Evolutionary conservation across 2,329 filamentous ascomycete species (phyloP), one percentile per base, ranked within the genome.

Genomic region (Dothistroma septosporum): DNA sequence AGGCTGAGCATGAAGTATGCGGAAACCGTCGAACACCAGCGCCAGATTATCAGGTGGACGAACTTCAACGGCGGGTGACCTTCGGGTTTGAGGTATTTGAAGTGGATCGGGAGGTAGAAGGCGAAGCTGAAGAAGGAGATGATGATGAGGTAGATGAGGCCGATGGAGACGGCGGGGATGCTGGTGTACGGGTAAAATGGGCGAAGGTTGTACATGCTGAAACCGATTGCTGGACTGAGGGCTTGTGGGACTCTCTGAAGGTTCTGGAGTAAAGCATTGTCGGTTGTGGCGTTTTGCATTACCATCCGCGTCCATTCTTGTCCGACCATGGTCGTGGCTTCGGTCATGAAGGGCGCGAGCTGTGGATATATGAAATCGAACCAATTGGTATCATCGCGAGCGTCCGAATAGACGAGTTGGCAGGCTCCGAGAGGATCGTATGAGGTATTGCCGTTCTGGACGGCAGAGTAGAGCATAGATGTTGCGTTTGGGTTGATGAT

Each of bases 101-200:
- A 24, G 47, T 88, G 85, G 14, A 87, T 82, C 0, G 85, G 85
- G 49, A 88, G 76, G 67, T 87, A 85, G 74, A 88, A 88, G 0
- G 81, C 78, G 71, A 85, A 87, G 31, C 80, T 84, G 76, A 88
- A 87, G 75, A 88, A 88, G 0, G 84, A 83, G 46, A 88, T 78
- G 67, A 88, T 87, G 67, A 88, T 87, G 1, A 87, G 75, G 68
- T 88, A 88, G 66, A 88, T 87, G 31, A 88, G 73, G 0, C 85
- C 85, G 57, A 88, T 85, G 1, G 79, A 83, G 2, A 87, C 81
- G 0, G 85, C 79, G 0, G 85, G 86, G 1, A 81, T 83, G 0
- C 80, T 76, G 1, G 78, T 78, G 6, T 81, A 76, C 0, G 85
- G 85, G 16, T 70, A 74, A 69, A 88, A 87, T 0, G 85, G 85